These are phyloP conservation scores for Exophiala sp. DNA, from an alignment of 2,329 filamentous ascomycete genomes.

Conservation along the genomic window DNA sequence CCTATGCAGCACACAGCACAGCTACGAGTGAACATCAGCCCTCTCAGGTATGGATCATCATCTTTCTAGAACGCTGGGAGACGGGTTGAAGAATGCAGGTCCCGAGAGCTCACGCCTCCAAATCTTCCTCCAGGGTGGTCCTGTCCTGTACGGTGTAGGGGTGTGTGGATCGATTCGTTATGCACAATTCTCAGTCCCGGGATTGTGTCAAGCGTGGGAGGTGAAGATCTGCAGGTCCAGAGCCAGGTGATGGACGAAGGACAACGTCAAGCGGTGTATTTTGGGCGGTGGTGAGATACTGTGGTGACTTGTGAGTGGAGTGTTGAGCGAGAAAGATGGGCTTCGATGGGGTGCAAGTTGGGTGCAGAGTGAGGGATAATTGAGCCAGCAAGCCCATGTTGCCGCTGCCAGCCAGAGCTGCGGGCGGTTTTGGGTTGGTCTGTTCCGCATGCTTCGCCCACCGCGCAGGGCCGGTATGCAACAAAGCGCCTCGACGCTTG, in stretches of 20 bases:
- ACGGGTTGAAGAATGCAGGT: slow-evolving; percentile 1
- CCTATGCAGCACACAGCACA: not conserved
- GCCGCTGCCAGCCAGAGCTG: not conserved
- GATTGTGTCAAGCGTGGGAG: not conserved
- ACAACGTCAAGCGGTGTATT: slow-evolving; percentile 1
- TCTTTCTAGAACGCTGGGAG: not conserved
- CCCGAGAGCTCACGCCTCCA: not conserved
- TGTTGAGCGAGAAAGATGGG: not conserved
- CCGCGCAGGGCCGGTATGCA: not conserved
- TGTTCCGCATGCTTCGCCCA: not conserved
- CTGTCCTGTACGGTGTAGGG: not conserved
- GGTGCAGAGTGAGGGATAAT: not conserved
- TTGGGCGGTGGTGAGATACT: not conserved
- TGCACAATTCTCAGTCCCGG: not conserved
- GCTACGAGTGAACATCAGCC: not conserved
- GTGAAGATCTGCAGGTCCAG: slow-evolving; percentile 4
- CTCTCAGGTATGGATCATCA: not conserved
- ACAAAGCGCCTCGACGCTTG: not conserved
- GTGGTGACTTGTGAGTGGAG: not conserved
- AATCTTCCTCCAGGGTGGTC: not conserved
- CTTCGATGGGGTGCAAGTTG: not conserved
- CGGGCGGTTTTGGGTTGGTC: not conserved
- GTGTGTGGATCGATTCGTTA: not conserved
- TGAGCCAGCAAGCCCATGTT: not conserved
- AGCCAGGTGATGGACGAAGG: not conserved